Percentiles rank a stretch among this genome's conserved stretches.
Conservation (phyloP, 108 stramenopile species). For the Nitzschia sp. region DNA sequence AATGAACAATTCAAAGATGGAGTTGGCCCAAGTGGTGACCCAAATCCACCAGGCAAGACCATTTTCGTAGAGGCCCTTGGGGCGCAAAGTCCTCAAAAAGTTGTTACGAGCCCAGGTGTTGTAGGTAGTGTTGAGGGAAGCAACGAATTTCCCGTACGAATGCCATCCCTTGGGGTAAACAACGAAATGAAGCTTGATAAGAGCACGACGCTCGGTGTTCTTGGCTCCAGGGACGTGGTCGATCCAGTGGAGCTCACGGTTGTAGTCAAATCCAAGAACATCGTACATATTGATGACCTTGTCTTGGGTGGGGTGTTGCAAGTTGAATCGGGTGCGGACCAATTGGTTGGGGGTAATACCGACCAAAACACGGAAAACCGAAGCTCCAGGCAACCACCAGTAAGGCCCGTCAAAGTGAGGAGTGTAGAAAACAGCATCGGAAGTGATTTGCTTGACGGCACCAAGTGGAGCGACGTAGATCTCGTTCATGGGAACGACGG, state of each 20-base stretch:
- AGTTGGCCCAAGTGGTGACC: conserved; percentile 50
- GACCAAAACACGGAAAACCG: conserved; percentile 53
- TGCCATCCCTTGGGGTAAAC: conserved; percentile 67
- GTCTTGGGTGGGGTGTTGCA: conserved; percentile 50
- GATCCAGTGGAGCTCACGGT: conserved; percentile 63
- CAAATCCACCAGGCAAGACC: conserved; percentile 60
- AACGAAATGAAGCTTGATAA: conserved; percentile 55
- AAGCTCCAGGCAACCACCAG: conserved; percentile 51
- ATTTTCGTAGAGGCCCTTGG: conserved; percentile 30
- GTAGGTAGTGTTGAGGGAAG: conserved; percentile 42
- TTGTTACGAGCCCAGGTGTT: conserved; percentile 60
- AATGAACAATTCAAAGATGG: conserved; percentile 41
- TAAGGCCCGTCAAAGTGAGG: conserved; percentile 55
- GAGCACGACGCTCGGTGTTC: conserved; percentile 50
- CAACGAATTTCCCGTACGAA: conserved; percentile 43
- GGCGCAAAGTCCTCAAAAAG: conserved; percentile 50
- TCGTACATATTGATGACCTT: conserved; percentile 46
- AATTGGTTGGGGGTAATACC: conserved; percentile 56
- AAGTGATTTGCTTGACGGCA: conserved; percentile 46
- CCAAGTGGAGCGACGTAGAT: conserved; percentile 61
- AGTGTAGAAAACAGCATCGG: conserved; percentile 55
- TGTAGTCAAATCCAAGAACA: conserved; percentile 57
- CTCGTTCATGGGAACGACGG: conserved; percentile 54
- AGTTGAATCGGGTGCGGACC: conserved; percentile 56
- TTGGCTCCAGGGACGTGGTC: conserved; percentile 49